Percentiles rank a stretch among this genome's conserved stretches.
Evolutionary conservation across 441 rosid genomes (phyloP).

Genomic region (Capsella rubella): DNA sequence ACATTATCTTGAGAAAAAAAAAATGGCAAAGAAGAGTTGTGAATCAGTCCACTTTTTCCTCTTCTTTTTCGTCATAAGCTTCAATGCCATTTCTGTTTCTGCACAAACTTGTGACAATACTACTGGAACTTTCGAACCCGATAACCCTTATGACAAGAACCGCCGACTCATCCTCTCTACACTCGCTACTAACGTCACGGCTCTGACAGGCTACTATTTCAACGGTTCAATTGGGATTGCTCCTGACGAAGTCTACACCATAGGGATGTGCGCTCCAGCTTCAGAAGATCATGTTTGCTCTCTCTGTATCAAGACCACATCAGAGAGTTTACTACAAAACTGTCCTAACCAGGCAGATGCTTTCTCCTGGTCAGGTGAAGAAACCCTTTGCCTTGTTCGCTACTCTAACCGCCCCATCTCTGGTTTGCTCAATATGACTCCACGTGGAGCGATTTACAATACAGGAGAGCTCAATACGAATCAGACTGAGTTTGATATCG

Average conservation of each 20-base stretch:
- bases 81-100: slow-evolving; percentile 4
- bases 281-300: slow-evolving; percentile 37
- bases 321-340: not conserved
- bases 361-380: slow-evolving; percentile 36
- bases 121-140: slow-evolving; percentile 9
- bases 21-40: slow-evolving; percentile 28
- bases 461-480: not conserved
- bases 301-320: slow-evolving; percentile 38
- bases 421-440: not conserved
- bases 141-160: slow-evolving; percentile 32
- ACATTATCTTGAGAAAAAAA: not conserved
- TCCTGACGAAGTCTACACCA: slow-evolving; percentile 7
- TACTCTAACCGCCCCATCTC: slow-evolving; percentile 12
- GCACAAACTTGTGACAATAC: slow-evolving; percentile 19
- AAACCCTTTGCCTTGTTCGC: slow-evolving; percentile 41
- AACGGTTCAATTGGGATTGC: slow-evolving; percentile 9
- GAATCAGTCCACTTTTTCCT: slow-evolving; percentile 17
- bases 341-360: slow-evolving; percentile 50
- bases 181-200: slow-evolving; percentile 33
- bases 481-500: not conserved
- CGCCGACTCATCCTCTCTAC: slow-evolving; percentile 29
- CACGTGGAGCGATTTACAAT: not conserved
- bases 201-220: slow-evolving; percentile 17
- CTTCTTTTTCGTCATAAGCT: slow-evolving; percentile 17
- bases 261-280: slow-evolving; percentile 49